Base-by-base conservation (phyloP, 257 asterid genomes). In the Plantago ovata region DNA sequence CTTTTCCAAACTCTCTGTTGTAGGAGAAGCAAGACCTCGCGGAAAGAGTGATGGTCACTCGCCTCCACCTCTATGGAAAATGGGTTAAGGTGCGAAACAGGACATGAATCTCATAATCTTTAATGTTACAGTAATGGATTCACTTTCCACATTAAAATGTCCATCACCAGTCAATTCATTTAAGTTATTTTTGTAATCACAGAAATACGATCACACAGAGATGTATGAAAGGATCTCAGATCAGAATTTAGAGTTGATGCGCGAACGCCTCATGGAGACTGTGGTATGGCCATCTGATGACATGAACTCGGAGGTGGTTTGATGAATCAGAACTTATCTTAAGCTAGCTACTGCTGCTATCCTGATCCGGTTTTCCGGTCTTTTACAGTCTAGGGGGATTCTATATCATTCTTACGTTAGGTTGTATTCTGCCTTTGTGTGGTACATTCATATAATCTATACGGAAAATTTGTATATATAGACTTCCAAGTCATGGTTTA, bases 21-120 rank as follows among this genome's bases (percentile, higher is more conserved):
- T 78, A 90, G 98, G 95, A 84, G 42, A 77, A 66, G 62, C 90
- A 68, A 43, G 94, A 82, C 10, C 94, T 90, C 52, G 98, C 94
- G 6, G 98, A 90, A 75, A 90, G 95, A 75, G 96, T 87, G 48
- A 87, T 87, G 98, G 61, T 87, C 36, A 90, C 98, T 21, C 82
- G 96, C 36, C 98, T 90, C 69, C 83, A 83, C 68, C 95, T 87
- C 53, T 90, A 90, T 11, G 87, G 81, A 55, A 87, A 73, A 77
- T 90, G 98, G 98, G 59, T 83, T 32, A 90, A 90, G 89, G 97
- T 89, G 68, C 32, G 67, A n/a, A 28, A 53, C 14, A 16, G 18
- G 7, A 19, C 24, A 36, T 38, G 46, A 50, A 12, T n/a, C 3
- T 33, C 1, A 20, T 15, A 3, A 11, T 50, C 28, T 20, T n/a